phyloP scores from a whole-genome alignment of 1,284 basidiomycete species.

The Heimioporus retisporus region DNA sequence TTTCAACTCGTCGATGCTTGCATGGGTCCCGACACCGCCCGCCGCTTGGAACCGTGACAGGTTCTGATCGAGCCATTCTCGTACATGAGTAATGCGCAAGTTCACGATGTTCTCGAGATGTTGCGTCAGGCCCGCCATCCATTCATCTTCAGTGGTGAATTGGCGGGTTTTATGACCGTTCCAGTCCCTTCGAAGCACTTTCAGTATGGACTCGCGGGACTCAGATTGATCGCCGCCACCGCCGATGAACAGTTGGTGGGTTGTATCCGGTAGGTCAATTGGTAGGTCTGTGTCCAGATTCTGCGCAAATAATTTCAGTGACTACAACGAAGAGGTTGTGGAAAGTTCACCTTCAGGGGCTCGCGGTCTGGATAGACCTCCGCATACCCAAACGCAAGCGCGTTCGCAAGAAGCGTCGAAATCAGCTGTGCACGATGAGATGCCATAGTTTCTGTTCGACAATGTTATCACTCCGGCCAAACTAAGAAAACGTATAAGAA shows the following conservation, averaged over 20 bases:
- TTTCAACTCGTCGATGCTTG: constrained; percentile 56
- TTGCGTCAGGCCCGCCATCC: constrained; percentile 49
- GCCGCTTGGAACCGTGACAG: constrained; percentile 55
- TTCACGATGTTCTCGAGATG: constrained; percentile 53
- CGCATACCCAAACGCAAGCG: constrained; percentile 56
- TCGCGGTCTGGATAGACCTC: constrained; percentile 57
- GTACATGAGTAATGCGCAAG: constrained; percentile 56
- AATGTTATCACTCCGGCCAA: neutral
- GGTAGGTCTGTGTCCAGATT: constrained; percentile 59
- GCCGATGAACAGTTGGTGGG: constrained; percentile 48
- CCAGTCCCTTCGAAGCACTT: constrained; percentile 46
- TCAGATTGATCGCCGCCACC: constrained; percentile 38
- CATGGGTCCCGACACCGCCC: constrained; percentile 38
- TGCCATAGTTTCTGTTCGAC: constrained; percentile 60
- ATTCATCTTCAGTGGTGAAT: constrained; percentile 49
- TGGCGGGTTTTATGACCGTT: constrained; percentile 41
- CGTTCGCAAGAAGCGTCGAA: constrained; percentile 51
- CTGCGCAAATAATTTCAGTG: constrained; percentile 36
- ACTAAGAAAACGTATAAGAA: neutral
- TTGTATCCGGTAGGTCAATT: constrained; percentile 49
- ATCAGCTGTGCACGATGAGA: constrained; percentile 61
- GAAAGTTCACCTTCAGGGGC: constrained; percentile 54
- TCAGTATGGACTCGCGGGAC: constrained; percentile 41
- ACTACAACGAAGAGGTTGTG: neutral
- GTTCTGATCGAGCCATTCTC: constrained; percentile 60